Evolutionary conservation across 83 land plant species (phyloP), one percentile per base, ranked within the genome.

Genomic region (Larix sibirica): DNA sequence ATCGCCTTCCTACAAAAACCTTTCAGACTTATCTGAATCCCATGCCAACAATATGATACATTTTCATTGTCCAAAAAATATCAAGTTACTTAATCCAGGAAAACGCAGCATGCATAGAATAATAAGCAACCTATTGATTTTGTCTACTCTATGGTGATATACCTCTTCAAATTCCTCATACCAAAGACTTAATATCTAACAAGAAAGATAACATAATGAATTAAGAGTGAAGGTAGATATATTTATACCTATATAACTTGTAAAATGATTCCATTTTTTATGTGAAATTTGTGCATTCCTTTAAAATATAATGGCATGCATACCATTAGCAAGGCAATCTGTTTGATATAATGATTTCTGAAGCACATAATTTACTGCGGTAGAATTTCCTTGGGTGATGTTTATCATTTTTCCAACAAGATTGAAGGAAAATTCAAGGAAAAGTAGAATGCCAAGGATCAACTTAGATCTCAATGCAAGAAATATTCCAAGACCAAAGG

Each of bases 1-100:
- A 77, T 85, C 86, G 44, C 18, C 78, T 67, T 88, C 91, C 94
- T 92, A 69, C 75, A 86, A 5, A 71, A 9, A 42, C 54, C 24
- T 36, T 71, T 71, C 76, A 71, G 56, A 71, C 18, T 38, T 71
- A 50, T 71, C 76, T 20, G 24, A 42, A 9, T 14, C 47, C 54
- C n/a, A 42, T 71, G 42, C 54, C 10, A 38, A 71, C 24, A 42
- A 20, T 20, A 40, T 38, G 38, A 71, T n/a, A 70, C 21, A 42
- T n/a, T 40, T 0, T 38, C 20, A 71, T 38, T 21, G 20, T 71
- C 12, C 54, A 71, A 71, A 71, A n/a, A 71, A 47, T 44, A 71
- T n/a, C 50, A 40, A 71, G 54, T 71, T 70, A 28, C 70, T 67
- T 67, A 33, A 33, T 20, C 14, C 17, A 18, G 47, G 23, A 71